These are phyloP conservation scores for Diaporthe destruens DNA, from an alignment of 2,329 filamentous ascomycete species.

Conservation along the genomic window DNA sequence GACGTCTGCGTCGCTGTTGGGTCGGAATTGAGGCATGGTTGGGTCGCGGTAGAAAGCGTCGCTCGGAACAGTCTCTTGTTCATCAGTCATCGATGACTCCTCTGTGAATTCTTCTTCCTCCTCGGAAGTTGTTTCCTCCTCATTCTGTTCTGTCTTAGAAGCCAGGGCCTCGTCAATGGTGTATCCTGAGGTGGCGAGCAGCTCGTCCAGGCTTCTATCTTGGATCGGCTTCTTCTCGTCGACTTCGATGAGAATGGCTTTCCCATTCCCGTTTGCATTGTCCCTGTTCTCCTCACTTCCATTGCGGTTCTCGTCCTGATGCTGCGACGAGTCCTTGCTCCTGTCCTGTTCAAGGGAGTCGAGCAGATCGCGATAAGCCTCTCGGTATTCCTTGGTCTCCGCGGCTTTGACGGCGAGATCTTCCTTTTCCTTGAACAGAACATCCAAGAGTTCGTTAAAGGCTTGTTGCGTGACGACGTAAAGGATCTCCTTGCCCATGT, in stretches of 20 bases:
- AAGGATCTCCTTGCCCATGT: constrained; percentile 88
- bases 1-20: constrained; percentile 59
- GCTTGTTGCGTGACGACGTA: constrained; percentile 94
- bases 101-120: constrained; percentile 42
- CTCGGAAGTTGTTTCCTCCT: constrained; percentile 39
- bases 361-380: constrained; percentile 65
- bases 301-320: constrained; percentile 32
- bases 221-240: constrained; percentile 44
- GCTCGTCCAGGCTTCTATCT: constrained; percentile 53
- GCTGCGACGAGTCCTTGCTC: constrained; percentile 5
- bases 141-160: constrained; percentile 9
- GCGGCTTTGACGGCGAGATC: constrained; percentile 78
- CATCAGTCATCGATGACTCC: not conserved
- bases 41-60: constrained; percentile 62
- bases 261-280: constrained; percentile 41
- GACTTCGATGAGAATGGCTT: constrained; percentile 12
- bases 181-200: constrained; percentile 61
- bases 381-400: constrained; percentile 71
- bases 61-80: constrained; percentile 43
- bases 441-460: constrained; percentile 91
- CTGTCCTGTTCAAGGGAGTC: constrained; percentile 54
- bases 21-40: constrained; percentile 77
- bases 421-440: constrained; percentile 85
- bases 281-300: constrained; percentile 4
- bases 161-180: constrained; percentile 50